These are phyloP conservation scores for Aphanocladium album DNA, from an alignment of 2,329 filamentous ascomycete genomes.

Conservation along the genomic window DNA sequence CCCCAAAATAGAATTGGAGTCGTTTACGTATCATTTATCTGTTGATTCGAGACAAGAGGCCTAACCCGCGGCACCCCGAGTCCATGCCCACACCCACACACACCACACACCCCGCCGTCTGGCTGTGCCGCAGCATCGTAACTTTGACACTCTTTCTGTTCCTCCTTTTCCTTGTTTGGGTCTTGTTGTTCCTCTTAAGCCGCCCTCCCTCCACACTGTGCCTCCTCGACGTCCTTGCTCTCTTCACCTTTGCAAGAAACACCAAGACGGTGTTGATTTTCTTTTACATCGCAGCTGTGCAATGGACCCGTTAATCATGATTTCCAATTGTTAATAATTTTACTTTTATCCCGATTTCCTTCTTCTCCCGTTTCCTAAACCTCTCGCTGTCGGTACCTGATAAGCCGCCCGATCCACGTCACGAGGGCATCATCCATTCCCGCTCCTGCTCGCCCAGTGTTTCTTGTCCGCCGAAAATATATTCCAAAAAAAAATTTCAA, in stretches of 20 bases:
- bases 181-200: background rate
- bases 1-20: conserved; percentile 2
- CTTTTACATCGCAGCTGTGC: background rate
- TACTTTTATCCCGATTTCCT: background rate
- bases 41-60: background rate
- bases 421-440: conserved; percentile 6
- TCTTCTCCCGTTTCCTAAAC: background rate
- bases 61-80: background rate
- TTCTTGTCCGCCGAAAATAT: background rate
- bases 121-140: background rate
- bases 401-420: conserved; percentile 1
- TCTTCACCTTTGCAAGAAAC: background rate
- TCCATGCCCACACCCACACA: background rate
- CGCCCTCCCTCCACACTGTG: background rate
- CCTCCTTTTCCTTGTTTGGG: background rate
- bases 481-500: background rate
- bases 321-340: background rate
- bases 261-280: background rate
- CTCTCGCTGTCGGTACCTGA: background rate
- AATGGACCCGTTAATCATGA: conserved; percentile 9
- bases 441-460: background rate
- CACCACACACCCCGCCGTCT: background rate
- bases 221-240: background rate
- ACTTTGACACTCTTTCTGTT: background rate
- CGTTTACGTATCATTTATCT: conserved; percentile 3